Percentiles rank a stretch among this genome's conserved stretches.
These are phyloP conservation scores for Syzygium jambos DNA, from an alignment of 345 rosid species.

Conservation along the genomic window DNA sequence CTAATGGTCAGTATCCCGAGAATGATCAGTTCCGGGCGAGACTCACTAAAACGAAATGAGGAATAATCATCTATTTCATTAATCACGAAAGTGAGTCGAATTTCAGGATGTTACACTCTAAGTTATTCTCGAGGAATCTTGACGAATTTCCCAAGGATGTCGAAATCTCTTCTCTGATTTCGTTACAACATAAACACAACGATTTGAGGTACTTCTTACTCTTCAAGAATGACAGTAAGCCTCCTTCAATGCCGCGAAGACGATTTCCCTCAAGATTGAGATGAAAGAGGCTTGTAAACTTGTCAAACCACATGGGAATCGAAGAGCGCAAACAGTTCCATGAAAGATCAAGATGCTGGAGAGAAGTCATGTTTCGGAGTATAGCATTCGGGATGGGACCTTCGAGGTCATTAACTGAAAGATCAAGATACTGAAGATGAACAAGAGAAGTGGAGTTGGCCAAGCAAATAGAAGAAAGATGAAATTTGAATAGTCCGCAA, in stretches of 20 bases:
- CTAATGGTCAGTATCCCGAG: too few relatives aligned
- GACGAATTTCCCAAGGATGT: not conserved
- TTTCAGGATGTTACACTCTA: too few relatives aligned
- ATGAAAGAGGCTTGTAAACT: not conserved
- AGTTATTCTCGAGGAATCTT: not conserved
- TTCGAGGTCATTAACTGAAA: too few relatives aligned
- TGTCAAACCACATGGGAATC: not conserved
- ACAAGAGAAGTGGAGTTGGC: not conserved
- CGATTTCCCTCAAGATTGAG: not conserved
- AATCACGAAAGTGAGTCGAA: too few relatives aligned
- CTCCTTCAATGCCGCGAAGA: not conserved
- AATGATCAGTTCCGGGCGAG: too few relatives aligned
- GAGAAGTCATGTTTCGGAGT: not conserved
- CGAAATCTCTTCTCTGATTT: not conserved
- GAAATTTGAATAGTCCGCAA: not conserved
- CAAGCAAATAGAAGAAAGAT: not conserved
- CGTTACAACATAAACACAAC: rapidly evolving
- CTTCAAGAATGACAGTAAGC: not conserved
- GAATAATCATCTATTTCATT: too few relatives aligned
- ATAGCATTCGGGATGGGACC: too few relatives aligned
- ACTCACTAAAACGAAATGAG: too few relatives aligned
- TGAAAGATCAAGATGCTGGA: too few relatives aligned
- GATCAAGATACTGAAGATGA: not conserved
- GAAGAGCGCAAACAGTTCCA: rapidly evolving
- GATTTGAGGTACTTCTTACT: not conserved